Evolutionary conservation across 148 eudicot genomes (phyloP), one percentile per base, ranked within the genome.

Genomic region (Pouteria glomerata): DNA sequence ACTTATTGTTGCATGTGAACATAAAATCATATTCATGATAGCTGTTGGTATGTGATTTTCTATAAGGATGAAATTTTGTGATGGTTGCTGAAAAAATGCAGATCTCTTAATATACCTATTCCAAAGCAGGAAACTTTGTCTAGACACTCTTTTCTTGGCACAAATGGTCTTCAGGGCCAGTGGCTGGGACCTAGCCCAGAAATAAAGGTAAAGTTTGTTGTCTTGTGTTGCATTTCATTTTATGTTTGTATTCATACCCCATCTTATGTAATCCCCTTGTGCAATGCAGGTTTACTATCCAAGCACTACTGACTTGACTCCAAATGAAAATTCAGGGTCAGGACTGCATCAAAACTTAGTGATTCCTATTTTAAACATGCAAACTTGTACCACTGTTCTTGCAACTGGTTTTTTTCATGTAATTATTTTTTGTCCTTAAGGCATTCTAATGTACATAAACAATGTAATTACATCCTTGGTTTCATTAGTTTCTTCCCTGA

Each of bases 91-190:
- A 63, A 21, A 77, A 68, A 76, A 8, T 74, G 71, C 89, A 89
- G 98, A 74, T 88, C 91, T 74, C 71, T 91, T 51, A 76, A 76
- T 45, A 70, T 91, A 65, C 89, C 97, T 77, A 82, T 84, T 73
- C 93, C 98, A 60, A 95, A 90, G 78, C 82, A 89, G 78, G 98
- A 91, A 82, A 95, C 98, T 16, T 80, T 95, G 80, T 89, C 98
- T 24, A 84, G 98, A 72, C 98, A 95, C 84, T 88, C 97, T 7
- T 78, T 95, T 65, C 78, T 95, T 71, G 98, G 98, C 63, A 93
- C 90, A 56, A 89, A 80, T 85, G 97, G 98, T 64, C 90, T 95
- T 73, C 88, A 82, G 57, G 80, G 87, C 66, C 92, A 88, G 71
- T 95, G 96, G 98, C 85, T 60, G 69, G 91, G 85, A 29, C 98